A percentile compares a stretch with the other conserved stretches of the same genome.
These are phyloP conservation scores for Cyberlindnera amylophila DNA, from an alignment of 805 yeast genomes.

Conservation along the genomic window DNA sequence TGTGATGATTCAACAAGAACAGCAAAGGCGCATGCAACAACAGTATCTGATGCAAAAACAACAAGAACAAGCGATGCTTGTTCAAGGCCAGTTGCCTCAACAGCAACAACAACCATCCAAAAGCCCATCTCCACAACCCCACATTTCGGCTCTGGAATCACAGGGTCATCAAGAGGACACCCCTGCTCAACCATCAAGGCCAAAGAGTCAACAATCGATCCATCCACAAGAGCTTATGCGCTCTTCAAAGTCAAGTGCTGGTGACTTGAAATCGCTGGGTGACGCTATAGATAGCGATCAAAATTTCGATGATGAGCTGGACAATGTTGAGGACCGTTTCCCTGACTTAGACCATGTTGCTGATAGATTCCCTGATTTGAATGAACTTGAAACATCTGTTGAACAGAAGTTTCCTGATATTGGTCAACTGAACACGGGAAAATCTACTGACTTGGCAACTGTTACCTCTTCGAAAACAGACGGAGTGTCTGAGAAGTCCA, in stretches of 20 bases:
- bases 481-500: background rate
- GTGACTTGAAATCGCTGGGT: slow-evolving; percentile 16
- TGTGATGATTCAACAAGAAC: slow-evolving; percentile 36
- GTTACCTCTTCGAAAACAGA: background rate
- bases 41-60: slow-evolving; percentile 18
- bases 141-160: background rate
- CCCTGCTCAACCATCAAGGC: background rate
- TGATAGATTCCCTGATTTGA: slow-evolving; percentile 50
- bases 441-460: background rate
- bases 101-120: background rate
- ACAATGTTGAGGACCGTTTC: slow-evolving; percentile 3
- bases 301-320: slow-evolving; percentile 7
- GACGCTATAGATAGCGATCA: background rate
- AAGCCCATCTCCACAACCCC: background rate
- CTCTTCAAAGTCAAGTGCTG: slow-evolving; percentile 26
- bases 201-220: slow-evolving; percentile 4
- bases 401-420: slow-evolving; percentile 15
- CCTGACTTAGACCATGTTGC: slow-evolving; percentile 43
- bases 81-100: slow-evolving; percentile 2
- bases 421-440: background rate
- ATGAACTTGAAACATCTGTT: slow-evolving; percentile 26
- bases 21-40: slow-evolving; percentile 31
- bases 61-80: slow-evolving; percentile 19
- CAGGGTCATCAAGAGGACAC: slow-evolving; percentile 1
- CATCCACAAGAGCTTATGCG: slow-evolving; percentile 21